Evolutionary conservation across 176 grass and related monocot species (phyloP).

Genomic region (Eleusine indica): DNA sequence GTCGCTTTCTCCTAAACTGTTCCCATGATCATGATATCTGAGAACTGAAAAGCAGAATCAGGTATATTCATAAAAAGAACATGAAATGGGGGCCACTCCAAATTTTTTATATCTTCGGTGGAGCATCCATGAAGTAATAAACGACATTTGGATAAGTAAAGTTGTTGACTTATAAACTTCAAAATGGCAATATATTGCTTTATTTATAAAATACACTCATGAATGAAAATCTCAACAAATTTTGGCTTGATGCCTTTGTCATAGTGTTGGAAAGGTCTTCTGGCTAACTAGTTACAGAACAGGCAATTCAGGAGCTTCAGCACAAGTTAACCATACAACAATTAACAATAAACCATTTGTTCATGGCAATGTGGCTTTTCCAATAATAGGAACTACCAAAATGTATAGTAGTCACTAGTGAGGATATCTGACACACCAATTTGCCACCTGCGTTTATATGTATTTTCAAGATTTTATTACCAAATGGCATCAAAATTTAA

Average conservation of each 20-base stretch:
- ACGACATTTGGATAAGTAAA: background rate
- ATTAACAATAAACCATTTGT: slow-evolving; percentile 29
- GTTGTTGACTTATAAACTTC: background rate
- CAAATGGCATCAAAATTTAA: slow-evolving; percentile 24
- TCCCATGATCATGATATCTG: slow-evolving; percentile 27
- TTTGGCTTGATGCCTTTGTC: background rate
- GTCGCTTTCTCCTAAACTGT: slow-evolving; percentile 37
- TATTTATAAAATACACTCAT: background rate
- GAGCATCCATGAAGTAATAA: background rate
- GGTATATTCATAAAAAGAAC: slow-evolving; percentile 20
- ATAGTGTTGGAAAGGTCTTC: slow-evolving; percentile 13
- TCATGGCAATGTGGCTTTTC: background rate
- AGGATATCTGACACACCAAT: background rate
- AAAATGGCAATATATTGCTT: background rate
- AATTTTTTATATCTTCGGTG: background rate
- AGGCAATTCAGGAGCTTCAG: background rate
- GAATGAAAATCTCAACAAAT: background rate
- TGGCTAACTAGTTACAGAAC: background rate
- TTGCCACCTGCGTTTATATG: background rate
- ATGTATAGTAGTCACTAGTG: background rate
- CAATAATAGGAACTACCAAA: slow-evolving; percentile 14
- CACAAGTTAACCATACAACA: slow-evolving; percentile 17
- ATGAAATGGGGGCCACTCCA: slow-evolving; percentile 4
- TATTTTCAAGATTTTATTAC: background rate
- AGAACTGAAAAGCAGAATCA: slow-evolving; percentile 27